Conservation (phyloP, 2,329 filamentous ascomycete species). For the Exophiala oligosperma region DNA sequence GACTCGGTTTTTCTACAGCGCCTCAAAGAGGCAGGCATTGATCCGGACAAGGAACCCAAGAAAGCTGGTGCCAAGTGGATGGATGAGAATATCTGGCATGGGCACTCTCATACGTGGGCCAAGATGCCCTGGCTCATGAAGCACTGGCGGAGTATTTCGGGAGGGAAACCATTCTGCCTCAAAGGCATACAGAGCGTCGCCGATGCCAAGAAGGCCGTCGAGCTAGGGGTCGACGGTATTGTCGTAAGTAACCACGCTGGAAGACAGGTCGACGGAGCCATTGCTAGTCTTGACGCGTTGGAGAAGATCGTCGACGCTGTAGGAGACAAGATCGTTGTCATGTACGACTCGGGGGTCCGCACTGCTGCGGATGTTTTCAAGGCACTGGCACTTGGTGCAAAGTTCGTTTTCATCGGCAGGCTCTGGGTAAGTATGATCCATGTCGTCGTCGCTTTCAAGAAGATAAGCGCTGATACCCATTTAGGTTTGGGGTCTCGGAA, state of each 20-base stretch:
- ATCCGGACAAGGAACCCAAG: conserved; percentile 53
- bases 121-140: conserved; percentile 66
- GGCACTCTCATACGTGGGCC: conserved; percentile 63
- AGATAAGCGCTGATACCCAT: no score
- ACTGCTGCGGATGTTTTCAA: conserved; percentile 61
- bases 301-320: conserved; percentile 59
- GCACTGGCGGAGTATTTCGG: conserved; percentile 55
- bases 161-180: conserved; percentile 59
- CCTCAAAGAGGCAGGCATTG: conserved; percentile 53
- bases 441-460: background rate
- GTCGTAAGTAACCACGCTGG: conserved; percentile 72
- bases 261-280: conserved; percentile 62
- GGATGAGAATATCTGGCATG: conserved; percentile 62
- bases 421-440: conserved; percentile 43
- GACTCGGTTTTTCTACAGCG: conserved; percentile 54
- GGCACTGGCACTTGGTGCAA: conserved; percentile 61
- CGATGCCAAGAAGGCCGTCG: conserved; percentile 62
- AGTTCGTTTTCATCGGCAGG: conserved; percentile 62
- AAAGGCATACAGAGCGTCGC: conserved; percentile 70
- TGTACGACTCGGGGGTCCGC: conserved; percentile 62
- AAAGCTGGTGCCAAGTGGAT: conserved; percentile 63
- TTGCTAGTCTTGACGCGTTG: conserved; percentile 60
- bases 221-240: conserved; percentile 65
- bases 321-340: conserved; percentile 53
- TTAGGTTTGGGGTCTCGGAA: conserved; percentile 35